Base-by-base conservation (phyloP, 768 basidiomycete genomes). In the Trametes sanguinea region DNA sequence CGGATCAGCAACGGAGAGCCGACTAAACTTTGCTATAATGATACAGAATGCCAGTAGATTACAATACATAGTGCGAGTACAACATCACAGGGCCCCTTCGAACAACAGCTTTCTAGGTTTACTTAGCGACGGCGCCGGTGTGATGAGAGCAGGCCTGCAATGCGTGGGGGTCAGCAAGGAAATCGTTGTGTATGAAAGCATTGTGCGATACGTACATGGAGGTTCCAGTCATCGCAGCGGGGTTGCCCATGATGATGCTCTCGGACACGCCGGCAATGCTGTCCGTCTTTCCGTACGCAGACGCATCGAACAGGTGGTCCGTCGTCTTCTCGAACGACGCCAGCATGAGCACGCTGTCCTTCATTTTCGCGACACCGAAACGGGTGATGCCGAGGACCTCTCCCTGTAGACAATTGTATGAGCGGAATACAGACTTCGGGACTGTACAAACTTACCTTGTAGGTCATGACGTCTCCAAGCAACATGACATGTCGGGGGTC, bases 271-370 rank as follows among this genome's bases (percentile, higher is more conserved):
- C 97, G 33, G 93, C 88, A 56, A 99, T 97, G 59, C 84, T 85
- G 71, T 99, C 97, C 52, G 87, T 94, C 76, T 98, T 98, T 10
- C 95, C 94, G 73, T 90, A 95, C 2, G 97, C 92, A 9, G 97
- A 90, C 2, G 97, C 97, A 71, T 99, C 95, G 76, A 99, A 99
- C 62, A 99, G 77, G 75, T 99, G 97, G 78, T 99, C 97, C 13
- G 97, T 99, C 14, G 97, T 98, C 80, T 98, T 98, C 77, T 99
- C 97, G 75, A 99, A 99, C 29, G 94, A 97, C 9, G 97, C 97
- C 69, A 98, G 80, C 97, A 98, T 99, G 69, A 99, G 85, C 0
- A 98, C 95, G 69, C 93, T 94, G 75, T 99, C 97, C 75, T 98
- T 98, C 94, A 98, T 98, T 79, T 98, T 98, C 7, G 95, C 93